phyloP scores from a whole-genome alignment of 2,329 filamentous ascomycete genomes.

The Pseudogymnoascus sp. region DNA sequence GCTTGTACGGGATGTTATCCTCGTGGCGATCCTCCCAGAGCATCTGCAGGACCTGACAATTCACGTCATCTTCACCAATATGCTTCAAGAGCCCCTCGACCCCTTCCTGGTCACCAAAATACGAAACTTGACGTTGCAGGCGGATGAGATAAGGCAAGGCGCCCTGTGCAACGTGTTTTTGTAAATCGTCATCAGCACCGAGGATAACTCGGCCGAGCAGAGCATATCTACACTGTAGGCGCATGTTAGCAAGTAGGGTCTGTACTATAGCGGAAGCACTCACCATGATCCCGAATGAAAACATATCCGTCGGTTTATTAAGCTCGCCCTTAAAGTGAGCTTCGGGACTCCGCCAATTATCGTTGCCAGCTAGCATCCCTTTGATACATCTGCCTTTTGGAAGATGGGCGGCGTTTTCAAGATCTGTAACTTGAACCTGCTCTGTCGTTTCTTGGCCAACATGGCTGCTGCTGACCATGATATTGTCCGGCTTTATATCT shows the following conservation, averaged over 20 bases:
- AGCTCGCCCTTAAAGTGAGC: conserved; percentile 12
- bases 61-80: conserved; percentile 27
- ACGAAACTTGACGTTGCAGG: conserved; percentile 11
- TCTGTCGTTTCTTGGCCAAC: conserved; percentile 1
- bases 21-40: conserved; percentile 28
- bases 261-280: not conserved
- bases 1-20: conserved; percentile 26
- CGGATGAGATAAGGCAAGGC: conserved; percentile 21
- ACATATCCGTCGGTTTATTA: conserved; percentile 12
- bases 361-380: conserved; percentile 12
- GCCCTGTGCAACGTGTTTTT: conserved; percentile 12
- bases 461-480: conserved; percentile 4
- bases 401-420: conserved; percentile 28
- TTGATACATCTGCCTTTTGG: conserved; percentile 22
- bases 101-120: conserved; percentile 8
- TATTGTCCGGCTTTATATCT: conserved; percentile 13
- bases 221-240: conserved; percentile 12
- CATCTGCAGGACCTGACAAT: conserved; percentile 25
- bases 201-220: conserved; percentile 11
- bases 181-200: conserved; percentile 9
- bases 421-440: conserved; percentile 10
- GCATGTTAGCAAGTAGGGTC: not conserved
- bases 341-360: conserved; percentile 12
- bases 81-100: conserved; percentile 18
- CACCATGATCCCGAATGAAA: conserved; percentile 11